These are phyloP conservation scores for Arabidopsis suecica DNA, from an alignment of 345 rosid genomes.

Conservation along the genomic window DNA sequence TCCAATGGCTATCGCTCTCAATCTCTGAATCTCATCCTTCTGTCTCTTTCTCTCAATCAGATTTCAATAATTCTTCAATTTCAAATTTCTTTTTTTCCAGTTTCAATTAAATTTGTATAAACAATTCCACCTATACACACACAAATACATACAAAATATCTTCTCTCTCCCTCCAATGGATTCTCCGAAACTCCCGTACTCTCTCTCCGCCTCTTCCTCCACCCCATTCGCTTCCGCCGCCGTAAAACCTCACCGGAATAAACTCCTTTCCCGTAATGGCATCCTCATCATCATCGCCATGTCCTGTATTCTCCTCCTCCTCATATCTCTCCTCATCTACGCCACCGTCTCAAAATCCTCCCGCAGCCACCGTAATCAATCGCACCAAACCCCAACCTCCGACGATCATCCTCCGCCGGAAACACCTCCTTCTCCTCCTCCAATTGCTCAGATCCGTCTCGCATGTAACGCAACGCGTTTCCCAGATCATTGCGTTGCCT, in stretches of 20 bases:
- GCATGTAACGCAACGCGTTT: constrained; percentile 75
- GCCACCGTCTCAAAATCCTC: constrained; percentile 44
- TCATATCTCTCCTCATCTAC: constrained; percentile 43
- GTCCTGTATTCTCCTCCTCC: constrained; percentile 43
- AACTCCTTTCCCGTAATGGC: constrained; percentile 27
- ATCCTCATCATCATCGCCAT: constrained; percentile 36
- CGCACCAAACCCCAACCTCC: constrained; percentile 24
- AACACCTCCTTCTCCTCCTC: constrained; percentile 21
- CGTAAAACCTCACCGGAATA: constrained; percentile 33
- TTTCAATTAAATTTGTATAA: not conserved
- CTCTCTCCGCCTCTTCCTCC: constrained; percentile 43
- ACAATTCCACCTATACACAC: not conserved
- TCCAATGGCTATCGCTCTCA: constrained; percentile 33
- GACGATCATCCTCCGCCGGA: constrained; percentile 1
- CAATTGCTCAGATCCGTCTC: constrained; percentile 49
- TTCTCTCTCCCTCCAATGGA: constrained; percentile 39
- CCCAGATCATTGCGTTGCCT: constrained; percentile 55
- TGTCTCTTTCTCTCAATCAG: constrained; percentile 7
- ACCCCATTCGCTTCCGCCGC: constrained; percentile 44
- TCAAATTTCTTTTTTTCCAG: not conserved
- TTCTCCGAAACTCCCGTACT: constrained; percentile 45
- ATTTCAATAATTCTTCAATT: constrained; percentile 14
- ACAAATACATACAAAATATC: constrained; percentile 14
- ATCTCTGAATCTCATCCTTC: constrained; percentile 29
- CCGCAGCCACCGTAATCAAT: constrained; percentile 14